Percentiles rank a stretch among this genome's conserved stretches.
phyloP scores from a whole-genome alignment of 225 moss, liverwort and hornwort genomes.

The Lunularia cruciata region DNA sequence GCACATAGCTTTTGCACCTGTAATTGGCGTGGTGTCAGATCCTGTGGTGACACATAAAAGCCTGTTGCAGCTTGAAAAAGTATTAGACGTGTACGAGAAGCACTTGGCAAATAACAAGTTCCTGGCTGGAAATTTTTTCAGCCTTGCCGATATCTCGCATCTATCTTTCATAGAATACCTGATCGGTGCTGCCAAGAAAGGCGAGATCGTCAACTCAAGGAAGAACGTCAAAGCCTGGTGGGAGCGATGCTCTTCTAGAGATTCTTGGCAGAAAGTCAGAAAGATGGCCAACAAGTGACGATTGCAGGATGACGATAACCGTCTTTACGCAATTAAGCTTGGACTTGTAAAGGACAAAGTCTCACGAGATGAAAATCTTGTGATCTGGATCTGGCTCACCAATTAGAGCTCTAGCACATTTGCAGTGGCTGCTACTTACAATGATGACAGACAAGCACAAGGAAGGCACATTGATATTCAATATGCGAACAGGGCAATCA shows the following conservation, averaged over 20 bases:
- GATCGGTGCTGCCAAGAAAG: constrained; percentile 1
- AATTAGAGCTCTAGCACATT: no score
- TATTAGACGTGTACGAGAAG: constrained; percentile 20
- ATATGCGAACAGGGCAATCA: no score
- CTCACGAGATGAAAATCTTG: no score
- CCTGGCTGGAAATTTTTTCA: constrained; percentile 21
- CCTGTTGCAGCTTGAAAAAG: constrained; percentile 1
- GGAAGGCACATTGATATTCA: no score
- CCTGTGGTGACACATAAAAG: constrained; percentile 3
- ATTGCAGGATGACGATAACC: no score
- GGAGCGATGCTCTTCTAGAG: constrained; percentile 5
- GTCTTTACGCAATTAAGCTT: no score
- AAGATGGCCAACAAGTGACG: no score
- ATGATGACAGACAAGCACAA: no score
- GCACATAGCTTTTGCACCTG: not conserved
- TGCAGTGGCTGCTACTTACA: no score
- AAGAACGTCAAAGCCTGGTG: constrained; percentile 22
- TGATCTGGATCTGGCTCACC: no score
- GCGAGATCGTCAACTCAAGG: not conserved
- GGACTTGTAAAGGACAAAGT: no score
- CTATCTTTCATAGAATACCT: constrained; percentile 7
- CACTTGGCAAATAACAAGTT: constrained; percentile 17
- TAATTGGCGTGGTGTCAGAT: not conserved
- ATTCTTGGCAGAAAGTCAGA: constrained; percentile 12
- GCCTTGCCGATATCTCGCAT: constrained; percentile 23